Conservation (phyloP, 495 filamentous ascomycete genomes). For the Aspergillus homomorphus region DNA sequence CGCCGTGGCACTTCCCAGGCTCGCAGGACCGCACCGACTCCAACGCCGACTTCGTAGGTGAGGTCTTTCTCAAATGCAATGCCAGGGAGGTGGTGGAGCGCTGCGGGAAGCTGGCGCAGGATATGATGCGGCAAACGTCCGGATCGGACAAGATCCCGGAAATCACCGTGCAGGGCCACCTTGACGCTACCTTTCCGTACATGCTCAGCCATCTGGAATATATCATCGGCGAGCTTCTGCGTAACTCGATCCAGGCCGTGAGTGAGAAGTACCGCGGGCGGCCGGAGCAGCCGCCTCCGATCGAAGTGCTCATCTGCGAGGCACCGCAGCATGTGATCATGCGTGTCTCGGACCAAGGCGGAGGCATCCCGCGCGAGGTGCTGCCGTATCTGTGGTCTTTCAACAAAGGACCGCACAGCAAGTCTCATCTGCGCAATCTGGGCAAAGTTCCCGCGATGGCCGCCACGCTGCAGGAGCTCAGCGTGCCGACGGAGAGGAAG, state of each 20-base stretch:
- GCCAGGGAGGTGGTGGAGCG: slow-evolving; percentile 83
- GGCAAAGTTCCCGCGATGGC: slow-evolving; percentile 86
- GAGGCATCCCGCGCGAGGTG: slow-evolving; percentile 79
- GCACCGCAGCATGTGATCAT: slow-evolving; percentile 94
- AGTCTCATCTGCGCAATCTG: slow-evolving; percentile 74
- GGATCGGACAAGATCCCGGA: slow-evolving; percentile 70
- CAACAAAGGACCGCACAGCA: slow-evolving; percentile 78
- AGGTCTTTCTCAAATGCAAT: slow-evolving; percentile 92
- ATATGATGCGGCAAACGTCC: slow-evolving; percentile 68
- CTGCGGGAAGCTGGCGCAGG: slow-evolving; percentile 69
- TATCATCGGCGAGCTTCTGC: slow-evolving; percentile 90
- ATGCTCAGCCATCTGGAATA: slow-evolving; percentile 96
- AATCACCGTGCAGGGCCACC: slow-evolving; percentile 80
- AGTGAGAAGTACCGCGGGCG: slow-evolving; percentile 61
- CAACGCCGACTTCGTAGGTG: slow-evolving; percentile 86
- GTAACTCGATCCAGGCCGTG: slow-evolving; percentile 91
- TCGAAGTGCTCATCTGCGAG: slow-evolving; percentile 93
- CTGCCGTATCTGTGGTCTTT: slow-evolving; percentile 96
- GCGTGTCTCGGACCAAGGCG: slow-evolving; percentile 91
- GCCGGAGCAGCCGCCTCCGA: slow-evolving; percentile 61
- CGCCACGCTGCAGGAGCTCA: slow-evolving; percentile 88
- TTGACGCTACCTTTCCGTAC: slow-evolving; percentile 90
- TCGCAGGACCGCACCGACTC: slow-evolving; percentile 60
- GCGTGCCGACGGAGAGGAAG: slow-evolving; percentile 32
- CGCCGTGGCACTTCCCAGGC: slow-evolving; percentile 85